A percentile compares a stretch with the other conserved stretches of the same genome.
phyloP scores from a whole-genome alignment of 345 rosid genomes.

The Lumnitzera littorea region DNA sequence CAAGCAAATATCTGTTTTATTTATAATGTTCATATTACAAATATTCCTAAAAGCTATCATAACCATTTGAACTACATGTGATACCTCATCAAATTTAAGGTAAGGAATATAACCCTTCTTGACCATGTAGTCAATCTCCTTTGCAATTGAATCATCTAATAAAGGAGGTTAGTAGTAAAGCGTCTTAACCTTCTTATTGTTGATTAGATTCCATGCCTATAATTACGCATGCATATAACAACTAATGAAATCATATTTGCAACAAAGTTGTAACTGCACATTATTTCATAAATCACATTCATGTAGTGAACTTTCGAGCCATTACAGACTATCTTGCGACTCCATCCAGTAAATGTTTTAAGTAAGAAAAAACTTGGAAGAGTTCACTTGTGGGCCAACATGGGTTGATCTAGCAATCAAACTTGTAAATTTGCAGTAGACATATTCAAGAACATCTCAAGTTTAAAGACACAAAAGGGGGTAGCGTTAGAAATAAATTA shows the following conservation, averaged over 20 bases:
- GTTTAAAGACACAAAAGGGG: not conserved
- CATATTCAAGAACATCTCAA: slow-evolving; percentile 18
- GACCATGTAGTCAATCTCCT: slow-evolving; percentile 56
- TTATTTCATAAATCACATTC: slow-evolving; percentile 33
- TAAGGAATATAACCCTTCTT: slow-evolving; percentile 61
- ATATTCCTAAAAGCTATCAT: too few relatives aligned
- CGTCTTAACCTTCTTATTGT: slow-evolving; percentile 49
- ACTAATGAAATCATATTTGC: too few relatives aligned
- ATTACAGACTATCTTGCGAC: slow-evolving; percentile 36
- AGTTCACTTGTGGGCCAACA: slow-evolving; percentile 26
- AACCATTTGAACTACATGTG: too few relatives aligned
- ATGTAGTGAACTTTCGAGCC: slow-evolving; percentile 46
- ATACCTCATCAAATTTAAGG: slow-evolving; percentile 68
- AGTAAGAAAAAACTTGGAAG: slow-evolving; percentile 19
- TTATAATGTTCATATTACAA: too few relatives aligned
- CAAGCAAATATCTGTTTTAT: too few relatives aligned
- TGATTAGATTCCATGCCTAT: slow-evolving; percentile 60
- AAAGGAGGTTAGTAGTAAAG: slow-evolving; percentile 47
- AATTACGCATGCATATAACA: too few relatives aligned
- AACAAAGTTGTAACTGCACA: not conserved
- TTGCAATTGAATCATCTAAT: slow-evolving; percentile 17
- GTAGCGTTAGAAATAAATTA: too few relatives aligned
- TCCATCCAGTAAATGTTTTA: slow-evolving; percentile 33
- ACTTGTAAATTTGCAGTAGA: slow-evolving; percentile 34
- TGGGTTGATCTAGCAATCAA: slow-evolving; percentile 21